These are phyloP conservation scores for Aspergillus indologenus DNA, from an alignment of 495 filamentous ascomycete genomes.

Conservation along the genomic window DNA sequence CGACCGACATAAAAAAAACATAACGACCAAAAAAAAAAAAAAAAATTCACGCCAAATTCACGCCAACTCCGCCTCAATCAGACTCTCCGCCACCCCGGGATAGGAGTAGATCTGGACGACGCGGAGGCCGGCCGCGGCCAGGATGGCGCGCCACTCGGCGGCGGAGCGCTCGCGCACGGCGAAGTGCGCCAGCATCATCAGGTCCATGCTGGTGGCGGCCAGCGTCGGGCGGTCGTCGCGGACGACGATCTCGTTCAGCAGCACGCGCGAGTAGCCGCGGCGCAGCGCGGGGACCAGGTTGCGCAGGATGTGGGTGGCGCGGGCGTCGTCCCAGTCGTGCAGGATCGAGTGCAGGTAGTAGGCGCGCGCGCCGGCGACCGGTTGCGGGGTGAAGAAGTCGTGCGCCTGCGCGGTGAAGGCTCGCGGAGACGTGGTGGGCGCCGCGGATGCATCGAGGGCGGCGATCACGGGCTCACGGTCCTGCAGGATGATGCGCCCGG, in stretches of 20 bases:
- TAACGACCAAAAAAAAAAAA: too few relatives aligned
- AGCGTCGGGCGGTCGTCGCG: conserved; percentile 39
- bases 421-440: conserved; percentile 4
- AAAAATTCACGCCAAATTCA: too few relatives aligned
- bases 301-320: conserved; percentile 41
- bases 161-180: conserved; percentile 37
- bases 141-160: conserved; percentile 22
- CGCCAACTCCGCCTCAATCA: conserved; percentile 33
- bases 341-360: conserved; percentile 44
- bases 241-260: conserved; percentile 55
- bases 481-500: conserved; percentile 48
- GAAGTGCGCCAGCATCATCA: conserved; percentile 43
- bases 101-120: conserved; percentile 46
- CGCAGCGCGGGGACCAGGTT: conserved; percentile 47
- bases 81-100: conserved; percentile 24
- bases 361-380: conserved; percentile 36
- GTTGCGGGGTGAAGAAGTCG: conserved; percentile 54
- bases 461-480: conserved; percentile 44
- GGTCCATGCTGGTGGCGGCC: conserved; percentile 41
- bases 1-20: too few relatives aligned
- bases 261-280: conserved; percentile 46
- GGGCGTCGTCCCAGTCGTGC: conserved; percentile 50
- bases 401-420: too few relatives aligned
- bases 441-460: conserved; percentile 21
- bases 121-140: conserved; percentile 58